Conservation (phyloP, 257 asterid genomes). For the Echium plantagineum region DNA sequence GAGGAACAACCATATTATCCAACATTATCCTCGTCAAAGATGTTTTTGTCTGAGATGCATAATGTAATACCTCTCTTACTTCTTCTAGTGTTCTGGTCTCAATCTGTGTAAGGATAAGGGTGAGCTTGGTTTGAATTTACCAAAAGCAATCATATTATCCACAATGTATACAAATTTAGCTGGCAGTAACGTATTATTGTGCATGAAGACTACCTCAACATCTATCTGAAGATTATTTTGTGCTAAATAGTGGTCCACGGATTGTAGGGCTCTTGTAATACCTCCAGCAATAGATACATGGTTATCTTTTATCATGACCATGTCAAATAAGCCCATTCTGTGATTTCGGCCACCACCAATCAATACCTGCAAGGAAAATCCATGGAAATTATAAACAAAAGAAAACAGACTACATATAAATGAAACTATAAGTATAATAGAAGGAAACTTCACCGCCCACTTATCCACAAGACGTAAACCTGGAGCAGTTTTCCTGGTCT, state of each 20-base stretch:
- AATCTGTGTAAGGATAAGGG: constrained; percentile 41
- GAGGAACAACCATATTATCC: constrained; percentile 94
- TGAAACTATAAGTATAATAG: constrained; percentile 13
- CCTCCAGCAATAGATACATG: constrained; percentile 94
- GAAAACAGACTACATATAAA: neutral
- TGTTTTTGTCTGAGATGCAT: constrained; percentile 62
- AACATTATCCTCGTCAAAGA: constrained; percentile 79
- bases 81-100: constrained; percentile 92
- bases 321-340: constrained; percentile 93
- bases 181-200: no score
- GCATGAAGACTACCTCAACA: constrained; percentile 54
- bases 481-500: constrained; percentile 96
- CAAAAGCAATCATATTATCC: no score
- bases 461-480: constrained; percentile 93
- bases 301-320: constrained; percentile 97
- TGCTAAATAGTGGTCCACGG: constrained; percentile 65
- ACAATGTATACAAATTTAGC: no score
- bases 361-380: constrained; percentile 41
- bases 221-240: constrained; percentile 71
- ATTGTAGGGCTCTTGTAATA: constrained; percentile 55
- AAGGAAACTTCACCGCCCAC: constrained; percentile 88
- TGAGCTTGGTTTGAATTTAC: neutral
- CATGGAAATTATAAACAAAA: constrained; percentile 5
- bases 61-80: constrained; percentile 63
- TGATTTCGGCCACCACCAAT: constrained; percentile 96